Percentiles rank a stretch among this genome's conserved stretches.
Evolutionary conservation across 2,329 filamentous ascomycete species (phyloP).

Genomic region (Aureobasidium pullulans): DNA sequence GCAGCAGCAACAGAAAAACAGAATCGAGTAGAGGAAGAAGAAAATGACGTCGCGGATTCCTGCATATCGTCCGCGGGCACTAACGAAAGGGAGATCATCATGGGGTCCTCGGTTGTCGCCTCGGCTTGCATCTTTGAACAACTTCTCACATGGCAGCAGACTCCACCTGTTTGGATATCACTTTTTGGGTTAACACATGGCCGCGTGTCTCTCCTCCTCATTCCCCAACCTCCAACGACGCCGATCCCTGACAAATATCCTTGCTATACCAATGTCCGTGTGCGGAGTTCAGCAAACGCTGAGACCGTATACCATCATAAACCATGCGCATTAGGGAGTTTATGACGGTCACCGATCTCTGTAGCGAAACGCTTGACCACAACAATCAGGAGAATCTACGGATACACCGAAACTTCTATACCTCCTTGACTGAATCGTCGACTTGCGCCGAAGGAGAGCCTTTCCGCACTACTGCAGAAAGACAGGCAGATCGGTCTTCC

Average conservation of each 20-base stretch:
- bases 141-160: not conserved
- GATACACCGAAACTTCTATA: not conserved
- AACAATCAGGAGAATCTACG: not conserved
- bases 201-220: not conserved
- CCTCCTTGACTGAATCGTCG: not conserved
- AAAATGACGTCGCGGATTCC: not conserved
- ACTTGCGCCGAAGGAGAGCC: not conserved
- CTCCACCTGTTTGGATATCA: not conserved
- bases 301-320: not conserved
- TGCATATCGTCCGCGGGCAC: not conserved
- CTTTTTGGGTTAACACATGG: not conserved
- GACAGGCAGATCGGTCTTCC: not conserved
- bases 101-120: conserved; percentile 3
- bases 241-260: not conserved
- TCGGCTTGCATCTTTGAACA: not conserved
- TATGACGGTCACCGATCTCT: not conserved
- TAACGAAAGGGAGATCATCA: not conserved
- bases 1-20: not conserved
- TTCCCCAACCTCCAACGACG: not conserved
- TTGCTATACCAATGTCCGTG: not conserved
- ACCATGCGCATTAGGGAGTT: not conserved
- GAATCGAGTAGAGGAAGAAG: not conserved
- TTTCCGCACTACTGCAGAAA: not conserved
- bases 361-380: not conserved
- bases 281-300: not conserved